Conservation (phyloP, 768 basidiomycete species). For the Mycena galopus region DNA sequence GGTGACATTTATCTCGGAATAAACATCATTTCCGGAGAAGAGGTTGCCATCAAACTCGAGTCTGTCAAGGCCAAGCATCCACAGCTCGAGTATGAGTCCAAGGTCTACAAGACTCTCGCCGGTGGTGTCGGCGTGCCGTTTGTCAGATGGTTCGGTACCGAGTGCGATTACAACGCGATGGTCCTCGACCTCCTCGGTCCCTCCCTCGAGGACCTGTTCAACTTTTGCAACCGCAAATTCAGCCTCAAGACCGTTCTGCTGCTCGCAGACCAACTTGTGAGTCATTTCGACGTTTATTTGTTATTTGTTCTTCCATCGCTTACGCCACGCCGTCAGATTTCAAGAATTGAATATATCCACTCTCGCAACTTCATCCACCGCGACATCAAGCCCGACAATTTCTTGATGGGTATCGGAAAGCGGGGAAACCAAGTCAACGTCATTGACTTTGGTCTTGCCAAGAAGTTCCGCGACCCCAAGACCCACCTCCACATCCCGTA, state of each 20-base stretch:
- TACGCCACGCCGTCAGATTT: conserved; percentile 73
- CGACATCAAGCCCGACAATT: conserved; percentile 99
- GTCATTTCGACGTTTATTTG: conserved; percentile 45
- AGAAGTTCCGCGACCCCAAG: conserved; percentile 99
- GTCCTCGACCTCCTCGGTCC: conserved; percentile 96
- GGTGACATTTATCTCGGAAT: conserved; percentile 99
- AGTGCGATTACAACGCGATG: conserved; percentile 99
- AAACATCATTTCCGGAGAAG: conserved; percentile 99
- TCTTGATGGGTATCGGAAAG: conserved; percentile 99
- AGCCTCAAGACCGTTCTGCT: conserved; percentile 96
- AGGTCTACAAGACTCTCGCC: conserved; percentile 97
- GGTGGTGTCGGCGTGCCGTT: conserved; percentile 99
- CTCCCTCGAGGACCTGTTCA: conserved; percentile 91
- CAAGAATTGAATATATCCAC: conserved; percentile 99
- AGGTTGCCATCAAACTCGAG: conserved; percentile 99
- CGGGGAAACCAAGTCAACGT: conserved; percentile 99
- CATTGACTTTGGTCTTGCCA: conserved; percentile 97
- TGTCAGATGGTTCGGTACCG: conserved; percentile 93
- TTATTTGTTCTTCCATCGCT: conserved; percentile 38
- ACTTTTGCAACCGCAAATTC: conserved; percentile 98
- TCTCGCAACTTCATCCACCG: conserved; percentile 98
- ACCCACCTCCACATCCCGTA: conserved; percentile 99
- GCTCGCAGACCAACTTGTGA: conserved; percentile 94
- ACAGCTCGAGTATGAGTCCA: conserved; percentile 99
- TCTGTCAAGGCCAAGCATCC: conserved; percentile 99